Conservation (phyloP, 768 basidiomycete species). For the Psilocybe tampanensis region DNA sequence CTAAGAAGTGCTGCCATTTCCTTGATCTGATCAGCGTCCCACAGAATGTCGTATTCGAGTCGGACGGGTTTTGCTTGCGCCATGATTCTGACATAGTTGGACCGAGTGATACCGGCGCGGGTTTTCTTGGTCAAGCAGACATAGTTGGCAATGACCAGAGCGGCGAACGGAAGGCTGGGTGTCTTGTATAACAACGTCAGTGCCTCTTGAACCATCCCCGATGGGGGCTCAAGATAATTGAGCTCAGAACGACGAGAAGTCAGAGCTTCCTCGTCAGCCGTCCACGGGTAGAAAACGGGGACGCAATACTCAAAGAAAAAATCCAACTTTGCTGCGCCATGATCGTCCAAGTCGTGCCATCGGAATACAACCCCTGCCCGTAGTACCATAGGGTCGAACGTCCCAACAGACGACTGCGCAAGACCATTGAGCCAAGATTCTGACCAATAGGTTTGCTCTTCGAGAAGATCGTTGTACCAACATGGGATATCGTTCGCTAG, state of each 20-base stretch:
- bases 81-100: neutral
- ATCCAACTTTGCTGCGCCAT: neutral
- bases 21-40: too few species aligned
- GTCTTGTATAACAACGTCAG: neutral
- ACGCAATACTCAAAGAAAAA: constrained; percentile 2
- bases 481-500: neutral
- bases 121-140: too few species aligned
- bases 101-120: too few species aligned
- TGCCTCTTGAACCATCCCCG: constrained; percentile 4
- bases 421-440: too few species aligned
- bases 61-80: too few species aligned
- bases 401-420: too few species aligned
- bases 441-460: too few species aligned
- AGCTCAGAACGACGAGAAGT: neutral
- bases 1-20: too few species aligned
- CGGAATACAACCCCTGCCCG: neutral
- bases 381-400: too few species aligned
- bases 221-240: constrained; percentile 7
- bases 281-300: constrained; percentile 15
- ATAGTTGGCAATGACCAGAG: neutral
- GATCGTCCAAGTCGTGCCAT: too few species aligned
- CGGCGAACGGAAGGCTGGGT: constrained; percentile 1
- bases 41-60: neutral
- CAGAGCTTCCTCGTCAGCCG: constrained; percentile 5
- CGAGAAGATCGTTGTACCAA: constrained; percentile 1